Base-by-base conservation (phyloP, 2,329 filamentous ascomycete species). In the Botryotinia calthae region DNA sequence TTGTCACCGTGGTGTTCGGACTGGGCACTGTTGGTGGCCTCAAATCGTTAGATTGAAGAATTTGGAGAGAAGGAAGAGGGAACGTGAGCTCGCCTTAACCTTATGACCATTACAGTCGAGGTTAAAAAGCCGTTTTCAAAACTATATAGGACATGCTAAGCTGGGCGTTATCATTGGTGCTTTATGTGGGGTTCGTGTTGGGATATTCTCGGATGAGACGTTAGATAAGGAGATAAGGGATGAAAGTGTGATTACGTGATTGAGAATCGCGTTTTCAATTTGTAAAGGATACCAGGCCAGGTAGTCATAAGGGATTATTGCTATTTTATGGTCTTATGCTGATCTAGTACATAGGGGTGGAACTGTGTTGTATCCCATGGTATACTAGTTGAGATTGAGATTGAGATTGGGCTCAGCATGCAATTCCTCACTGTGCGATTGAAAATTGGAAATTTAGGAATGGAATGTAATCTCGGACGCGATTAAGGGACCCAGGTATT, bases 1-100 rank as follows among this genome's bases (percentile, higher is more conserved):
- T 81, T 82, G 73, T 85, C 88, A 88, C 89, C 89, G 87, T 88
- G 77, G 85, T 87, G 86, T 91, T 91, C 89, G 89, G 84, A 84
- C 87, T 88, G 89, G 89, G 88, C 89, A 88, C 86, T 86, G 82
- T 83, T 83, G 81, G 81, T 80, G 73, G 75, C 76, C 72, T 64
- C 69, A 70, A 61, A 44, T 69, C 31, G 54, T 71, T 71, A 71
- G 56, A 69, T n/a, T 44, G 56, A 56, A 69, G 22, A 51, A 37
- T 61, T 72, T 67, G 42, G 56, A 61, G 18, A 5, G 10, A 25
- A 10, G 10, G 10, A 44, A 20, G 10, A n/a, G 42, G 65, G 54
- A 54, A 31, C 54, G 63, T 69, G 64, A 42, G 42, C 54, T 64
- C 71, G 66, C 28, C 71, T 69, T 69, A 20, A 22, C 37, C 28